Conservation (phyloP, 139 green algal genomes). For the Pleodorina starrii region DNA sequence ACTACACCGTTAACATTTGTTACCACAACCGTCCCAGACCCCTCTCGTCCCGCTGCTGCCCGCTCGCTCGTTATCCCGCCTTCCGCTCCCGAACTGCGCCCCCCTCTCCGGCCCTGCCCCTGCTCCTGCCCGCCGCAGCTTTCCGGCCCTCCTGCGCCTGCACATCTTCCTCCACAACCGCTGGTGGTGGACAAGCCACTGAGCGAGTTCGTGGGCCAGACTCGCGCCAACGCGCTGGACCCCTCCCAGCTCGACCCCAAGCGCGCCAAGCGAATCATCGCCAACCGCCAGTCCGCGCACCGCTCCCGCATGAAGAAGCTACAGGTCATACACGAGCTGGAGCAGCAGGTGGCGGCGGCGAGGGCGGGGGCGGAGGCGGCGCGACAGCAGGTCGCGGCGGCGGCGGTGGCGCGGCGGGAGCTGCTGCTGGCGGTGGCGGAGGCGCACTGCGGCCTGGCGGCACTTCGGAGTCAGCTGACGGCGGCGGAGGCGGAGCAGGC, state of each 20-base stretch:
- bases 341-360: constrained; percentile 35
- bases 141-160: not conserved
- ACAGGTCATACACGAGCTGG: constrained; percentile 49
- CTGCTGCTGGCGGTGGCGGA: constrained; percentile 18
- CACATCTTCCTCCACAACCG: no score
- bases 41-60: no score
- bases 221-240: constrained; percentile 67
- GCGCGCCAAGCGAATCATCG: constrained; percentile 65
- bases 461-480: not conserved
- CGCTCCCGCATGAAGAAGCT: constrained; percentile 68
- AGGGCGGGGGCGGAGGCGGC: constrained; percentile 18
- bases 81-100: no score
- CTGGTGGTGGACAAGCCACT: constrained; percentile 25
- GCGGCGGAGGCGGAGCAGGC: not conserved
- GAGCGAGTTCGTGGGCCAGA: constrained; percentile 54
- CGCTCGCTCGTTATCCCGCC: no score
- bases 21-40: no score
- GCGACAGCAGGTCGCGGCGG: constrained; percentile 39
- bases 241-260: constrained; percentile 62
- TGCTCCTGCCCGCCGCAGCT: no score
- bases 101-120: no score
- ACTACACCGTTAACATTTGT: no score
- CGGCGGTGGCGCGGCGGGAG: constrained; percentile 31
- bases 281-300: constrained; percentile 71
- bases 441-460: not conserved